phyloP scores from a whole-genome alignment of 1,139 yeast genomes.

The Sugiyamaella castrensis region DNA sequence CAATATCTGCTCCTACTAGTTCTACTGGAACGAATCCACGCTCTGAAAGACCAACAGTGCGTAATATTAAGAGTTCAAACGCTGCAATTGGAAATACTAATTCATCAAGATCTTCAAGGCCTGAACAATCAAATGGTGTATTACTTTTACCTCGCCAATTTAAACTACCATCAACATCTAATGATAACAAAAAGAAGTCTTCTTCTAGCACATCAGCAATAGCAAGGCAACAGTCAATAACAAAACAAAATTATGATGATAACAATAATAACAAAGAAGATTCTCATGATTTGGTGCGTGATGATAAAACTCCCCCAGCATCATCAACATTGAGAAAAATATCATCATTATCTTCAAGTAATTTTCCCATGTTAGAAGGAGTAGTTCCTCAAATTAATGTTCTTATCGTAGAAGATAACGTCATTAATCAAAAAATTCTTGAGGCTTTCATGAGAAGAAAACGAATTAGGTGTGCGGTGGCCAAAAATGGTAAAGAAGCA shows the following conservation, averaged over 20 bases:
- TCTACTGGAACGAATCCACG: neutral
- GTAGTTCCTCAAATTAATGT: conserved; percentile 78
- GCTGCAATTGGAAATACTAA: neutral
- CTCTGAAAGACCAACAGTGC: conserved; percentile 3
- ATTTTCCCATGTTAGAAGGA: conserved; percentile 31
- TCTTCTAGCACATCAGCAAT: neutral
- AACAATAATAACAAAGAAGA: neutral
- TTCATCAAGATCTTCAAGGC: conserved; percentile 1
- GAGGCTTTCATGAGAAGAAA: conserved; percentile 89
- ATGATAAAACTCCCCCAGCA: conserved; percentile 1
- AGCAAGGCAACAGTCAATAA: neutral
- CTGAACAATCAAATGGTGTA: conserved; percentile 29
- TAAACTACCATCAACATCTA: conserved; percentile 21
- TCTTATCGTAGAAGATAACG: conserved; percentile 91
- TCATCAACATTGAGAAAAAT: conserved; percentile 8
- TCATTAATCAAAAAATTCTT: conserved; percentile 88
- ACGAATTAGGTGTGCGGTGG: conserved; percentile 79
- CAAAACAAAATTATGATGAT: neutral
- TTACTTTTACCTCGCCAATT: conserved; percentile 33
- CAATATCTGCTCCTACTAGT: too few species aligned
- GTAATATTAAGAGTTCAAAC: neutral
- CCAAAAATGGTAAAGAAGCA: conserved; percentile 90
- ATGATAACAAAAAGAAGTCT: conserved; percentile 5
- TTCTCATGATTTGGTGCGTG: conserved; percentile 5
- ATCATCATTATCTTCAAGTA: neutral